Evolutionary conservation across 192 early-diverging fungal species (phyloP), one percentile per base, ranked within the genome.

Genomic region (Neocallimastix lanati): DNA sequence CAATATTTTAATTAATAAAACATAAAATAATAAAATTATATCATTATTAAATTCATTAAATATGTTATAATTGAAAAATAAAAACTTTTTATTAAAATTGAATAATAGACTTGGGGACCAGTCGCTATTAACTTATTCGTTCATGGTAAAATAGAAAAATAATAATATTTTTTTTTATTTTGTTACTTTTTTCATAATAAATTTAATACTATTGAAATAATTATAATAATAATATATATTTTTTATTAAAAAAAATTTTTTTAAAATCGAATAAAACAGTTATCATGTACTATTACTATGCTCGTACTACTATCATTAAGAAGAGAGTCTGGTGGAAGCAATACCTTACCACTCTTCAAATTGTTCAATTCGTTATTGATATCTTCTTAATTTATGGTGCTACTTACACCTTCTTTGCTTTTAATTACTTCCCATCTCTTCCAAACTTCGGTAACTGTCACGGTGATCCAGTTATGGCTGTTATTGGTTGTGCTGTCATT

Each of bases 331-430:
- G 95, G 94, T 97, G 94, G 95, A 96, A 96, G 86, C 91, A 94
- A 86, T 93, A 94, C 84, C 86, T 97, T 37, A 97, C 96, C 36
- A 93, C 94, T 28, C 83, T 94, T 79, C 96, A 97, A 86, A 97
- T 97, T 80, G 82, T 86, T 78, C 96, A 97, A 87, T 96, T 97
- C 80, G 88, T 96, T 78, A 92, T 96, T 79, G 96, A 95, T 82
- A 86, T 96, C n/a, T 86, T 90, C 80, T 87, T 95, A 81, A 91
- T 95, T 83, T 95, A 96, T 86, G 92, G 90, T 84, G 93, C 92
- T 87, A 88, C 94, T 50, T 96, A 95, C 88, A 93, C 90, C 80
- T 91, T 93, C 88, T 92, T 94, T 82, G 29, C 50, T 21, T 67
- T n/a, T 16, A 67, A 67, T 16, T 67, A 7, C 50, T 67, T 7